Evolutionary conservation across 2,329 filamentous ascomycete genomes (phyloP).

Genomic region (Zarea fungicola): DNA sequence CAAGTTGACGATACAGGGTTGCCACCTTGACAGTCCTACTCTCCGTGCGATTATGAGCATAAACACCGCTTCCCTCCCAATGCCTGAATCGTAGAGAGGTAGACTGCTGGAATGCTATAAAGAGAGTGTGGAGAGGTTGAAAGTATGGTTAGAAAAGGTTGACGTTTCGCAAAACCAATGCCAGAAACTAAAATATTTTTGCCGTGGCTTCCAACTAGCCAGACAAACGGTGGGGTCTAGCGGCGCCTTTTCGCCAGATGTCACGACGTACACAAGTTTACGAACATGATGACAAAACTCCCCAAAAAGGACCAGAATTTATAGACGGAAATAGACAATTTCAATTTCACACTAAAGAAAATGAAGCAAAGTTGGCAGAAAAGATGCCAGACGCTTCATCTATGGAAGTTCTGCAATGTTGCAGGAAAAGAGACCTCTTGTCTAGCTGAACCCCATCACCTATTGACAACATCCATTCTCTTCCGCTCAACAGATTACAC

Average conservation of each 20-base stretch:
- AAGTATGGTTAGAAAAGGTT: neutral
- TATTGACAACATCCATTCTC: slow-evolving; percentile 11
- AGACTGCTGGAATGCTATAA: neutral
- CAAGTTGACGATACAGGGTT: neutral
- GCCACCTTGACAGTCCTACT: neutral
- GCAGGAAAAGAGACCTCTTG: neutral
- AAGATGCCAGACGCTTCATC: neutral
- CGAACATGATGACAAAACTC: too few species aligned
- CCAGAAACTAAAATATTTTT: too few species aligned
- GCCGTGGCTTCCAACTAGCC: too few species aligned
- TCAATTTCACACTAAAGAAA: slow-evolving; percentile 6
- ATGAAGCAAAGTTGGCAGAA: neutral
- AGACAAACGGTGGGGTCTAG: too few species aligned
- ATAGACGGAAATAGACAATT: neutral
- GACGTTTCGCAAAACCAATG: too few species aligned
- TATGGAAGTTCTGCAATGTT: neutral
- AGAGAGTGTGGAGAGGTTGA: neutral
- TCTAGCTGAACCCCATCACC: neutral
- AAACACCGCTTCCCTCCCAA: neutral
- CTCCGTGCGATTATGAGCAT: neutral
- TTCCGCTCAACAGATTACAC: slow-evolving; percentile 17
- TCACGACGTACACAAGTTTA: too few species aligned
- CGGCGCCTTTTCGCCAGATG: too few species aligned
- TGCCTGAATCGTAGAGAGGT: too few species aligned
- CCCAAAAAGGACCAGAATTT: too few species aligned